Evolutionary conservation across 345 rosid genomes (phyloP), one percentile per base, ranked within the genome.

Genomic region (Mangifera indica): DNA sequence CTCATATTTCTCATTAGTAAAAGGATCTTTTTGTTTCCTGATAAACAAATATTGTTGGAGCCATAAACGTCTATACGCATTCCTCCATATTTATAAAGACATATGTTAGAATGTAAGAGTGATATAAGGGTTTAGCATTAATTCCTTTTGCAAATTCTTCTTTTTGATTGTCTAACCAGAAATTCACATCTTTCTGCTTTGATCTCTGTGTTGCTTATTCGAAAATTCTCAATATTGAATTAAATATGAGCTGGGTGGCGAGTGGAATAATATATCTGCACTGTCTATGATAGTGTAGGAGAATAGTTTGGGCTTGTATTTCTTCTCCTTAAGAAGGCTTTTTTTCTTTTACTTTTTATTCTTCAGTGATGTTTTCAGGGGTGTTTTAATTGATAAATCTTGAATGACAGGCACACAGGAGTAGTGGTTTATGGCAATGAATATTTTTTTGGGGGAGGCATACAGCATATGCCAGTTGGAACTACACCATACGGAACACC

Each of bases 371-470:
- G 13, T 54, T 15, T 72, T 3, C 4, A 29, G 3, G 21, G 46
- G 24, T 37, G 0, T 20, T 42, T 69, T 21, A n/a, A 29, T 67
- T 20, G 37, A 72, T 60, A 74, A 60, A 60, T 9, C 45, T 55
- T 37, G 18, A 63, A 21, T 77, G 45, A 29, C 73, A 95, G 99
- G 99, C 99, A 95, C 80, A 93, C 99, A 5, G 98, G 98, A 8
- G 69, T 95, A 18, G 91, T 88, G 61, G 93, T 91, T 29, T 93
- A 91, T 63, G 98, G 94, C 20, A 84, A 71, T 7, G 99, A 95
- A 69, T 95, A 93, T 74, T 95, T 66, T 71, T 91, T 95, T 73
- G 96, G 98, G 24, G 93, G 93, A 77, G 99, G 99, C 9, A 95
- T 95, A 66, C 99, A 93, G 32, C 86, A 82, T 57, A 56, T 78